Base-by-base conservation (phyloP, 2,329 filamentous ascomycete species). In the Metarhizium brunneum region DNA sequence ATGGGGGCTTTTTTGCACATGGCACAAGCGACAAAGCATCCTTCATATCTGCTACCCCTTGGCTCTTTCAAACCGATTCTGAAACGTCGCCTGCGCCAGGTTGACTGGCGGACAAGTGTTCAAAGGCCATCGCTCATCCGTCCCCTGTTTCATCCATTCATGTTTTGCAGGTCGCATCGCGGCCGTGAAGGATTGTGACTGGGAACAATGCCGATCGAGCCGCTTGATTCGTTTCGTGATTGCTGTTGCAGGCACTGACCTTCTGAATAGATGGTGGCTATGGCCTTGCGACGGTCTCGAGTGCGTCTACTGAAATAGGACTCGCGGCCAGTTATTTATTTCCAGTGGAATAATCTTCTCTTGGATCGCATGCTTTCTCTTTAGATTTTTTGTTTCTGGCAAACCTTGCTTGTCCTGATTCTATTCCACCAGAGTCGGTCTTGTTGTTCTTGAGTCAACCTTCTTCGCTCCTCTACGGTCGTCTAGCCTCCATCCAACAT, bases 401-500 rank as follows among this genome's bases (percentile, higher is more conserved):
- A 35, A 2, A 7, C 3, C 32, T 6, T 35, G 10, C 32, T 35
- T 8, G 7, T 7, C 10, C 6, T 11, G 32, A 35, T 11, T 35
- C 32, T 35, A 35, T 35, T 35, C 10, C 32, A 11, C 32, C 25
- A 25, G 25, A 11, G 32, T 11, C 2, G 32, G 10, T 35, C 32
- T 8, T 11, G 10, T 11, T 35, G 2, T 35, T 35, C 32, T 35
- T 7, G 32, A 35, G 32, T 35, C 25, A 25, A 35, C 7, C 32
- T 35, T 11, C 32, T 11, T 35, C 7, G 32, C 32, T 6, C 7
- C 6, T 8, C 32, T 35, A 35, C 32, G 2, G 2, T 35, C 32
- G 10, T 35, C 32, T 40, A 14, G 7, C 13, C 38, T 40, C 38
- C 57, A 61, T 40, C 38, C 58, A 61, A 55, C 0, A 66, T 66